A percentile compares a stretch with the other conserved stretches of the same genome.
These are phyloP conservation scores for Yamadazyma paraphyllophila DNA, from an alignment of 805 yeast genomes.

Conservation along the genomic window DNA sequence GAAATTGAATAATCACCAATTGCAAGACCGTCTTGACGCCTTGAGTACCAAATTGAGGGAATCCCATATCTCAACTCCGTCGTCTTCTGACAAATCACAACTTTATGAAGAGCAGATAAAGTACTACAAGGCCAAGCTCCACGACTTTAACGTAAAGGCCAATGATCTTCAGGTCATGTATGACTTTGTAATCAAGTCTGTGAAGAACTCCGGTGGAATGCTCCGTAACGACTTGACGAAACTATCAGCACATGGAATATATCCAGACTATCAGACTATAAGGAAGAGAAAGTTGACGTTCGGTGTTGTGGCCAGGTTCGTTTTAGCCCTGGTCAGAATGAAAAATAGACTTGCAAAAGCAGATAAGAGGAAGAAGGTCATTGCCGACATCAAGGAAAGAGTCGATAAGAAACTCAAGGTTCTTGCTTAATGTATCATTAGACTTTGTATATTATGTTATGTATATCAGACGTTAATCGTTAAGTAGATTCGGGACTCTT, in stretches of 20 bases:
- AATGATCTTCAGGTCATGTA: conserved; percentile 38
- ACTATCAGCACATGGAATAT: conserved; percentile 31
- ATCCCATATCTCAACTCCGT: conserved; percentile 18
- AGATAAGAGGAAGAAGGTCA: conserved; percentile 22
- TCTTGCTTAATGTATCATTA: conserved; percentile 21
- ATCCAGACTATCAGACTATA: conserved; percentile 23
- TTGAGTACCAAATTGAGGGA: conserved; percentile 21
- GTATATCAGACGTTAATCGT: not conserved
- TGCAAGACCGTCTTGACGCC: conserved; percentile 29
- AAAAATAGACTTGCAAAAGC: conserved; percentile 29
- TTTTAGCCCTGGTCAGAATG: conserved; percentile 35
- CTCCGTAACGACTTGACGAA: conserved; percentile 21
- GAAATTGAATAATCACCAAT: not conserved
- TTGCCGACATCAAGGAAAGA: conserved; percentile 18
- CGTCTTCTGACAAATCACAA: not conserved
- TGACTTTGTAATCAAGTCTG: conserved; percentile 26
- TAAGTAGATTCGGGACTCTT: not conserved
- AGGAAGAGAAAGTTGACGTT: conserved; percentile 24
- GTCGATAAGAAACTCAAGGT: conserved; percentile 24
- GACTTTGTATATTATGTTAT: conserved; percentile 1
- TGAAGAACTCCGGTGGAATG: conserved; percentile 25
- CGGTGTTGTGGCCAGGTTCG: conserved; percentile 34
- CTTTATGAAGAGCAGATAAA: conserved; percentile 37
- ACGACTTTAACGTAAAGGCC: conserved; percentile 37
- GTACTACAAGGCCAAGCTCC: conserved; percentile 46